A percentile compares a stretch with the other conserved stretches of the same genome.
phyloP scores from a whole-genome alignment of 495 filamentous ascomycete species.

The Bryoglossum gracile region DNA sequence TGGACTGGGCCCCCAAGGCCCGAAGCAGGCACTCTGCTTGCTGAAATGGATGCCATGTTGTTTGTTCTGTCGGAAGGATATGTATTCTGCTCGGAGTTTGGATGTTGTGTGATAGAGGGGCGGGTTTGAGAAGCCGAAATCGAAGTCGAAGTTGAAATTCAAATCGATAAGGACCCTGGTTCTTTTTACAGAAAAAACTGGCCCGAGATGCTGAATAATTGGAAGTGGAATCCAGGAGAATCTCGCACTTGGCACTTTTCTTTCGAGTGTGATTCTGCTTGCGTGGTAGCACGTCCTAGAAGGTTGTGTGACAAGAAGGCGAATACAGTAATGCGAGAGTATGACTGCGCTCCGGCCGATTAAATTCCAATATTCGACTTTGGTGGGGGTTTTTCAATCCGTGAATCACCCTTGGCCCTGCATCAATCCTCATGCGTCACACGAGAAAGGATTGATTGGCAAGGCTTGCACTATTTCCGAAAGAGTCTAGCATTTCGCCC shows the following conservation, averaged over 20 bases:
- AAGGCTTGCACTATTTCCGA: not conserved
- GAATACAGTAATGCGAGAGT: too few relatives aligned
- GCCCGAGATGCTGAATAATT: not conserved
- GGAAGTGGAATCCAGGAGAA: not conserved
- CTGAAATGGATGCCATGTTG: constrained; percentile 49
- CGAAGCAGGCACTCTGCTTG: constrained; percentile 30
- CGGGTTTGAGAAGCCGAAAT: not conserved
- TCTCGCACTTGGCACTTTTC: too few relatives aligned
- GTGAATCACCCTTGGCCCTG: too few relatives aligned
- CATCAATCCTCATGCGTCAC: too few relatives aligned
- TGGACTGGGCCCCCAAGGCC: constrained; percentile 22
- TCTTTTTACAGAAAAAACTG: not conserved
- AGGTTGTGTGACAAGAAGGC: too few relatives aligned
- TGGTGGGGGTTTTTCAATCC: constrained; percentile 5
- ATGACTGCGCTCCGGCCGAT: not conserved
- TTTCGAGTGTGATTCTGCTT: too few relatives aligned
- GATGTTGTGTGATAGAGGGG: not conserved
- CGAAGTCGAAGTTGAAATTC: not conserved
- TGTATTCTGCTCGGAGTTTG: not conserved
- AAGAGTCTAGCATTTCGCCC: too few relatives aligned
- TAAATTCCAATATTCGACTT: not conserved
- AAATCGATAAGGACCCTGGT: not conserved
- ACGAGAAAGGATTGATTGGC: too few relatives aligned
- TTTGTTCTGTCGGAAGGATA: not conserved
- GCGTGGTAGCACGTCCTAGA: too few relatives aligned